A percentile compares a stretch with the other conserved stretches of the same genome.
Evolutionary conservation across 768 basidiomycete species (phyloP).

Genomic region (Lentinus brumalis): DNA sequence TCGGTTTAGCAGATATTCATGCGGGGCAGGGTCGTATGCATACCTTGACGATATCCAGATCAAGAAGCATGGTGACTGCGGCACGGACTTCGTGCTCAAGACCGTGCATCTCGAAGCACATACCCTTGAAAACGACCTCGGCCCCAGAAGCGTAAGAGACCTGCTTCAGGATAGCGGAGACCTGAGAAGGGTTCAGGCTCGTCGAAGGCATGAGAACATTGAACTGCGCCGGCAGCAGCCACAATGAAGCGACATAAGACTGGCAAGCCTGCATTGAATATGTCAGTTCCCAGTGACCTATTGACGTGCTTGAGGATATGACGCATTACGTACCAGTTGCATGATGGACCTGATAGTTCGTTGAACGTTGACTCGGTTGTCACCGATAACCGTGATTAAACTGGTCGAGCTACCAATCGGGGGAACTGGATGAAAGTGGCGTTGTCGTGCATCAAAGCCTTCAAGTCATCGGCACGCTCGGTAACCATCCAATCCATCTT

Average conservation of each 20-base stretch:
- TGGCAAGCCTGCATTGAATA: slow-evolving; percentile 71
- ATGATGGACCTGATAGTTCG: slow-evolving; percentile 92
- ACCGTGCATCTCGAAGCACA: slow-evolving; percentile 97
- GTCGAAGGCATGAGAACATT: slow-evolving; percentile 87
- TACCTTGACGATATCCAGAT: slow-evolving; percentile 91
- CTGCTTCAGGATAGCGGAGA: slow-evolving; percentile 82
- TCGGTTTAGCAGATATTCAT: not conserved
- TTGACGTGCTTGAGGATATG: not conserved
- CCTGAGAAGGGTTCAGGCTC: slow-evolving; percentile 78
- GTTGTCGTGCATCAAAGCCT: slow-evolving; percentile 92
- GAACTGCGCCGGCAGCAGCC: slow-evolving; percentile 92
- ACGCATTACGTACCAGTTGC: slow-evolving; percentile 71
- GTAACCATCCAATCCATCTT: slow-evolving; percentile 99
- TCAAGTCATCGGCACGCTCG: slow-evolving; percentile 93
- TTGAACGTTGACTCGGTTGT: slow-evolving; percentile 91
- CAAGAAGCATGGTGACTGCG: slow-evolving; percentile 84
- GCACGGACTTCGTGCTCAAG: slow-evolving; percentile 88
- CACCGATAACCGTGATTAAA: slow-evolving; percentile 91
- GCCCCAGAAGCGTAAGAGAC: slow-evolving; percentile 87
- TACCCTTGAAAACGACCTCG: slow-evolving; percentile 94
- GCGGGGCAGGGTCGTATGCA: slow-evolving; percentile 15
- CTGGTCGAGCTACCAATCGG: slow-evolving; percentile 91
- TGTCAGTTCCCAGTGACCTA: not conserved
- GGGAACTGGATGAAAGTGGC: slow-evolving; percentile 93
- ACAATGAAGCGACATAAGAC: slow-evolving; percentile 96